Base-by-base conservation (phyloP, 2,329 filamentous ascomycete species). In the Leptosphaerulina australis region DNA sequence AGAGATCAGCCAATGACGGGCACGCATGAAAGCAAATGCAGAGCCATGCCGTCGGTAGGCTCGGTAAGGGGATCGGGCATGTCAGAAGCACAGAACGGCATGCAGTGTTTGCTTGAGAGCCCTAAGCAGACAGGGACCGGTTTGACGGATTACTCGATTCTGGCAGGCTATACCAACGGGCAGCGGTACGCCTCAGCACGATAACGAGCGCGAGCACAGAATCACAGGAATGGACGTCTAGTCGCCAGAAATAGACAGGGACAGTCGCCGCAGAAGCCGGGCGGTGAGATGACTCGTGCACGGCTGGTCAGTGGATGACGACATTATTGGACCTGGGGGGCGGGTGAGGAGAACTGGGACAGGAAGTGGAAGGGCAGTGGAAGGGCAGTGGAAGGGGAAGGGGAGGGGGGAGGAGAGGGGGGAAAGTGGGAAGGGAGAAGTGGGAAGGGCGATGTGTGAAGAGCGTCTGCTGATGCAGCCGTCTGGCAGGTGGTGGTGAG, bases 231-330 rank as follows among this genome's bases (percentile, higher is more conserved):
- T 47, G 49, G 31, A 47, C 20, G 43, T 25, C 22, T 29, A 30
- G 2, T 4, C 5, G 41, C 49, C 37, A 11, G 30, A 62, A 55
- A 55, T 53, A 50, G 60, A 60, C 59, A 64, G 57, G 65, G 62
- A 60, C 58, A 53, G 33, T 49, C 37, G 57, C 34, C 56, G 52
- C 40, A 58, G 39, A 39, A 50, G 58, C 43, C 47, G 50, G 60
- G 68, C 68, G 68, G 68, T 71, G 67, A 70, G 54, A 66, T 70
- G 68, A 72, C 68, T 72, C 68, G 68, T 58, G 67, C 52, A 10
- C 29, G 36, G 9, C 22, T 48, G 60, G 53, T 55, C 52, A 41
- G 53, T 54, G 53, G 49, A 56, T 57, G 58, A 72, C 70, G 66
- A 72, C 67, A 69, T 55, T 58, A 67, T 64, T 30, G 41, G 37